Percentiles rank a stretch among this genome's conserved stretches.
These are phyloP conservation scores for Aspergillus homomorphus DNA, from an alignment of 495 filamentous ascomycete genomes.

Conservation along the genomic window DNA sequence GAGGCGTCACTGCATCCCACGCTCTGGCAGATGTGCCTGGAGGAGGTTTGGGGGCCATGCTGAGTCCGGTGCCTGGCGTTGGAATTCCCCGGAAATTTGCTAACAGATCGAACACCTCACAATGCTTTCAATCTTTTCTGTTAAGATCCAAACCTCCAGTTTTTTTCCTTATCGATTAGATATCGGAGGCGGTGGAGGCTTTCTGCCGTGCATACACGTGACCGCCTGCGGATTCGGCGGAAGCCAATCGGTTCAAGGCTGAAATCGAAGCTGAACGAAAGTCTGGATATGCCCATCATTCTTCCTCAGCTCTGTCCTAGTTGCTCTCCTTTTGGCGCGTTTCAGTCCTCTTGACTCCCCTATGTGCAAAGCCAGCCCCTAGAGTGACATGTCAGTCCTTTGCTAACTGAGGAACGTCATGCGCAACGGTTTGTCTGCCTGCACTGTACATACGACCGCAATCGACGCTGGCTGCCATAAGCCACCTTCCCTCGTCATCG, in stretches of 20 bases:
- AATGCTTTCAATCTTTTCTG: constrained; percentile 1
- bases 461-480: constrained; percentile 13
- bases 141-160: neutral
- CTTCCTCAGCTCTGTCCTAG: neutral
- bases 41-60: constrained; percentile 40
- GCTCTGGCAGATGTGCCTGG: constrained; percentile 50
- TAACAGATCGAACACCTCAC: neutral
- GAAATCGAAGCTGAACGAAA: constrained; percentile 1
- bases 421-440: constrained; percentile 17
- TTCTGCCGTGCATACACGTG: constrained; percentile 17
- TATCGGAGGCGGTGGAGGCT: constrained; percentile 21
- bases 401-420: constrained; percentile 14
- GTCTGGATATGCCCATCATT: neutral
- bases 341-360: neutral
- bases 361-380: neutral
- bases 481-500: neutral
- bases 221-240: constrained; percentile 14
- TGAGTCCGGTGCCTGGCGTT: neutral
- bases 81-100: neutral
- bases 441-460: constrained; percentile 10
- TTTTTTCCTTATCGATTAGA: constrained; percentile 29
- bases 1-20: constrained; percentile 75
- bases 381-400: constrained; percentile 1
- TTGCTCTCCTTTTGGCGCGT: neutral
- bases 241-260: constrained; percentile 6